Evolutionary conservation across 2,329 filamentous ascomycete genomes (phyloP), one percentile per base, ranked within the genome.

Genomic region (Scedosporium dehoogii): DNA sequence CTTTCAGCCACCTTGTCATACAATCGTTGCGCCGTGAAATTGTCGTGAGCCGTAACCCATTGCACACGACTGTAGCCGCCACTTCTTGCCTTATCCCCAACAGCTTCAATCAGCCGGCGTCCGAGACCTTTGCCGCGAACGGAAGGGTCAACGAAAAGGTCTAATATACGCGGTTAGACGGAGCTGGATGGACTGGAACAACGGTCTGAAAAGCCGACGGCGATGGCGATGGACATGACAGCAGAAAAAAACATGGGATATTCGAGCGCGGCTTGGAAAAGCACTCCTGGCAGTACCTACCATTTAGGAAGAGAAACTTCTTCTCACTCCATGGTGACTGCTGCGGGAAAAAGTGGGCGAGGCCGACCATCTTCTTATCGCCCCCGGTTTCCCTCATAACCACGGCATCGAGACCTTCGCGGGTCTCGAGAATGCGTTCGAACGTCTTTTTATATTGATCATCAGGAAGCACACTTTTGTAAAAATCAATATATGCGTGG

Each of bases 311-410:
- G 38, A 62, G 46, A 33, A 62, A 59, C 53, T 59, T 41, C 55
- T 59, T 62, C 33, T 62, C 61, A 33, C 56, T 59, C 61, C 61
- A 62, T 18, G 61, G 46, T 33, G 56, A 59, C n/a, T 59, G 55
- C 55, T 62, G 42, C 10, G 61, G 61, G 42, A 46, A 62, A 42
- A 62, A 62, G 38, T 62, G 61, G 33, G 55, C 55, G n/a, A 62
- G 58, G 21, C 61, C 61, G 14, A 59, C 41, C 38, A 62, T 23
- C 25, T 51, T 62, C 27, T 16, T 29, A 14, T 51, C 53, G n/a
- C 21, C n/a, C 18, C 23, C 56, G 10, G 23, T 25, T 29, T 59
- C 42, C 27, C 56, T 58, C 27, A 62, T 25, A 12, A 46, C 61
- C 12, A 62, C 23, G 29, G 25, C 55, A n/a, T 59, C 23, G 12